Evolutionary conservation across 306 rosid species (phyloP), one percentile per base, ranked within the genome.

Genomic region (Quercus robur): DNA sequence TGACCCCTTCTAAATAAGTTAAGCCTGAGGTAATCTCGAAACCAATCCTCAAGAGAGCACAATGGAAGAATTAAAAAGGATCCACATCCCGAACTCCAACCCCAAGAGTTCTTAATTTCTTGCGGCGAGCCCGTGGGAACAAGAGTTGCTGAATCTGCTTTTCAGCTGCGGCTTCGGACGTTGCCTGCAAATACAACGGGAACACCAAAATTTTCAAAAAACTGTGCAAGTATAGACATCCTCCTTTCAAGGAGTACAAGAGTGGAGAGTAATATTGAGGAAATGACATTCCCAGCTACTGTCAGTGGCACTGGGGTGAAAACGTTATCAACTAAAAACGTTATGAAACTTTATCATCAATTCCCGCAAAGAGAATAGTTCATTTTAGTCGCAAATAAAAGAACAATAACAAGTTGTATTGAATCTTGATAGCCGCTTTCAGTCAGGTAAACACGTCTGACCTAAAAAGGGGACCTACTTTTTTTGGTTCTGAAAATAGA

Each of bases 101-200:
- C 41, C 84, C 92, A 46, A 80, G 88, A 73, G 77, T 81, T 78
- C 80, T 73, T 57, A 83, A 74, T 78, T 82, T 93, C 69, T 93
- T 95, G 49, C 95, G 93, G 57, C 88, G 88, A 62, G 96, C 87
- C 3, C 85, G 85, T 4, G 95, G 94, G 78, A 89, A 87, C 86
- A 95, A 70, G 78, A 95, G 99, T 83, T 86, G 93, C 79, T 84
- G 89, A 84, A 95, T 95, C 86, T 93, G 97, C 83, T 93, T 93
- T 72, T 88, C 94, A 70, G 97, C 99, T 57, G 86, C 89, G 56
- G 73, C 70, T 81, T 80, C 88, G 19, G 98, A 91, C 19, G 69
- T 84, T 35, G 90, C 99, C 97, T 94, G 81, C 84, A 88, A 85
- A 77, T 71, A 68, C 57, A 80, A 64, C 56, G 52, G 23, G 74